These are phyloP conservation scores for Naganishia vaughanmartiniae DNA, from an alignment of 768 basidiomycete species.

Conservation along the genomic window DNA sequence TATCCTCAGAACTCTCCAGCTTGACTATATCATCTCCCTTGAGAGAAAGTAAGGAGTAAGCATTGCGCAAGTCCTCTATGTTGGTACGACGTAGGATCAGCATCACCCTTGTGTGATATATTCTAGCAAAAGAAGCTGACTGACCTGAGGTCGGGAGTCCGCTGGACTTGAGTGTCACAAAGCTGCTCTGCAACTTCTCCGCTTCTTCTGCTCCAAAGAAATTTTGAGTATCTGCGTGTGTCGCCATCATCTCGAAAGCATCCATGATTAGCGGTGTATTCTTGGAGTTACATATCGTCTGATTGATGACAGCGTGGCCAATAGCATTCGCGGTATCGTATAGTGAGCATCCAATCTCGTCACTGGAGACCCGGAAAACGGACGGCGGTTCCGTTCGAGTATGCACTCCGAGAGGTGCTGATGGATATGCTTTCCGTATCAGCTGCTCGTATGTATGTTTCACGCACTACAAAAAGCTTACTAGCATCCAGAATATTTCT, in stretches of 20 bases:
- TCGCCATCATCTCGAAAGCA: constrained; percentile 14
- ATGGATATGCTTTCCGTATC: not conserved
- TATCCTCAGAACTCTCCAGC: constrained; percentile 2
- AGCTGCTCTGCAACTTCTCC: constrained; percentile 12
- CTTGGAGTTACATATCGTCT: constrained; percentile 10
- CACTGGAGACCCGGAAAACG: not conserved
- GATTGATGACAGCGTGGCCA: constrained; percentile 16
- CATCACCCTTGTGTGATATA: not conserved
- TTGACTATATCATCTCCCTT: not conserved
- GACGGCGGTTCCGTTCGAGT: not conserved
- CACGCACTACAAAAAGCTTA: not conserved
- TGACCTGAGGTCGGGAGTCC: constrained; percentile 12
- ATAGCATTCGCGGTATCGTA: constrained; percentile 6
- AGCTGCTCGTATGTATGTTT: not conserved
- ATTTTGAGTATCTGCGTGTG: not conserved
- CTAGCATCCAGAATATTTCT: not conserved
- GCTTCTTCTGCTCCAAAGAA: constrained; percentile 23
- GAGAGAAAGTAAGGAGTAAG: not conserved
- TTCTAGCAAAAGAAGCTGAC: not conserved
- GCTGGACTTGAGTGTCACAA: constrained; percentile 12
- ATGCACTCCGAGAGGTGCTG: not conserved
- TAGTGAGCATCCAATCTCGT: constrained; percentile 9
- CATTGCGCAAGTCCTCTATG: constrained; percentile 8
- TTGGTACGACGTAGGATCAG: not conserved
- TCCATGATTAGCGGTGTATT: constrained; percentile 14